phyloP scores from a whole-genome alignment of 345 rosid species.

The Zanthoxylum bungeanum region DNA sequence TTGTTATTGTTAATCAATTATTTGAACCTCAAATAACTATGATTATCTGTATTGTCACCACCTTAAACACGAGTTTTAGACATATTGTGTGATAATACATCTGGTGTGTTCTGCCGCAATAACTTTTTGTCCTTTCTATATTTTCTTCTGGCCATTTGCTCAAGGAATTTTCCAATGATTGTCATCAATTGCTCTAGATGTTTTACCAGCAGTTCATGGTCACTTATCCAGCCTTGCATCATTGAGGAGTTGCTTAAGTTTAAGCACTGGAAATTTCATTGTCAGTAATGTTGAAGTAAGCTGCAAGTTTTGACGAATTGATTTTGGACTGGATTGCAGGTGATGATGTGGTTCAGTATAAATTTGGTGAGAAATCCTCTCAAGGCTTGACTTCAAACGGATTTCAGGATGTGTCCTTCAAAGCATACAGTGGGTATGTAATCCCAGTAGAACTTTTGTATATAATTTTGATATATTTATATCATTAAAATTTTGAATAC shows the following conservation, averaged over 20 bases:
- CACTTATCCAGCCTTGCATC: background rate
- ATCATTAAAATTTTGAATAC: background rate
- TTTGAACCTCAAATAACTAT: too few relatives aligned
- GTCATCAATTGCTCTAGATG: background rate
- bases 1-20: too few relatives aligned
- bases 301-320: constrained; percentile 1
- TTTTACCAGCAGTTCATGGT: background rate
- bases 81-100: background rate
- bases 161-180: background rate
- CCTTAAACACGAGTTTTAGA: background rate
- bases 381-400: constrained; percentile 51
- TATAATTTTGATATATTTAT: background rate
- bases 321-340: constrained; percentile 35
- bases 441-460: background rate
- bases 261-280: constrained; percentile 1
- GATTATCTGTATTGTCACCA: background rate
- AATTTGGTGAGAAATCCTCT: constrained; percentile 89
- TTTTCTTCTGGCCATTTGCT: background rate
- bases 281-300: background rate
- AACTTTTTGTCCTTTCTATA: background rate
- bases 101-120: background rate
- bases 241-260: background rate
- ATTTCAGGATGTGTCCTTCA: constrained; percentile 68
- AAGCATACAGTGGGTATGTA: constrained; percentile 66
- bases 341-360: constrained; percentile 87